Conservation (phyloP, 441 rosid species). For the Theobroma grandiflorum region DNA sequence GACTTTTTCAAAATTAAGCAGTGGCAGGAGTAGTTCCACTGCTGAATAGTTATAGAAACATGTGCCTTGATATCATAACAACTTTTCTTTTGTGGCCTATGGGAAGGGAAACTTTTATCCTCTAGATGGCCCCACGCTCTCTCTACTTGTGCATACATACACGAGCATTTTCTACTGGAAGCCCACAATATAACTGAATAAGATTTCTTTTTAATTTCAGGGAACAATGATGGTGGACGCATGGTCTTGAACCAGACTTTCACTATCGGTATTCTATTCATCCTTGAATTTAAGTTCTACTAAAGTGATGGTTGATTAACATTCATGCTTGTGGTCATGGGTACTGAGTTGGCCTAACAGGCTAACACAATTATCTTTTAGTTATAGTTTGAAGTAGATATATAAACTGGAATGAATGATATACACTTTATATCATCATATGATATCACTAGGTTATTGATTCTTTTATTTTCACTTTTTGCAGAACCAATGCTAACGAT, state of each 20-base stretch:
- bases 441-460: background rate
- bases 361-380: background rate
- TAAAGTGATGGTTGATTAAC: background rate
- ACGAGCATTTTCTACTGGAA: background rate
- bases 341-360: background rate
- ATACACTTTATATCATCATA: background rate
- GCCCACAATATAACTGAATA: background rate
- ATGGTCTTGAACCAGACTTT: slow-evolving; percentile 93
- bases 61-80: background rate
- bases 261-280: slow-evolving; percentile 67
- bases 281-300: background rate
- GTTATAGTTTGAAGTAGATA: background rate
- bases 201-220: slow-evolving; percentile 40
- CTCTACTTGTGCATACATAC: background rate
- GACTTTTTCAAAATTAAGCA: background rate
- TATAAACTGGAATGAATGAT: background rate
- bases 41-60: background rate
- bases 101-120: background rate
- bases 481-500: slow-evolving; percentile 92
- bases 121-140: background rate
- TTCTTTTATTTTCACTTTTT: slow-evolving; percentile 1
- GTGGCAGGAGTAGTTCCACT: background rate
- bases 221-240: slow-evolving; percentile 73
- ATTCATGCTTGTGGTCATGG: slow-evolving; percentile 1
- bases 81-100: background rate